A percentile compares a stretch with the other conserved stretches of the same genome.
phyloP scores from a whole-genome alignment of 805 yeast species.

The Kuraishia molischiana region DNA sequence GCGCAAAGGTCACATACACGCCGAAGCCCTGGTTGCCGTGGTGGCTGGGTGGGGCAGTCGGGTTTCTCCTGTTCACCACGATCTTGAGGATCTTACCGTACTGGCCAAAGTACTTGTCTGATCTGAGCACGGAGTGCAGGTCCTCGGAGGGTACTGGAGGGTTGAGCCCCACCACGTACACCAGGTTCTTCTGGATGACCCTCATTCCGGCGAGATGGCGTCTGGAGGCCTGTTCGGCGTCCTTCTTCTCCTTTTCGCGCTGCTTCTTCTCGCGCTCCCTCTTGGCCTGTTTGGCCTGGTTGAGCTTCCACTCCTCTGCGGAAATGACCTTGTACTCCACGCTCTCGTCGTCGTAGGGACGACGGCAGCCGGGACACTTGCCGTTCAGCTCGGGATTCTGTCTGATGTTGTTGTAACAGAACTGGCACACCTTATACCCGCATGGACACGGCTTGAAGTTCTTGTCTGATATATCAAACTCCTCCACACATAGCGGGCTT shows the following conservation, averaged over 20 bases:
- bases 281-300: conserved; percentile 71
- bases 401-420: conserved; percentile 93
- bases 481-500: conserved; percentile 94
- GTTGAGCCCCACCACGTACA: conserved; percentile 90
- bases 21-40: conserved; percentile 71
- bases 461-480: conserved; percentile 92
- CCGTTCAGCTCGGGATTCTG: conserved; percentile 94
- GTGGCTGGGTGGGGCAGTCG: conserved; percentile 23
- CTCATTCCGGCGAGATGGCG: conserved; percentile 94
- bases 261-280: conserved; percentile 77
- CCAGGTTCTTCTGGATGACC: conserved; percentile 96
- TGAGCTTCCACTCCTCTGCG: conserved; percentile 79
- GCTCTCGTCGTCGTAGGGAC: conserved; percentile 85
- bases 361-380: conserved; percentile 94
- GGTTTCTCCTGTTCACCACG: conserved; percentile 77
- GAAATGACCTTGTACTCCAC: conserved; percentile 81
- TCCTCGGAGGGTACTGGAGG: conserved; percentile 85
- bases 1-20: conserved; percentile 88
- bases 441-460: conserved; percentile 99
- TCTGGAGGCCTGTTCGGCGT: conserved; percentile 74
- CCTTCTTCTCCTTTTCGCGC: conserved; percentile 85
- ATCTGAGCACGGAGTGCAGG: conserved; percentile 68
- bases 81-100: conserved; percentile 92
- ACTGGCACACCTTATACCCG: conserved; percentile 97
- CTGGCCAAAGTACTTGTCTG: conserved; percentile 96